A percentile compares a stretch with the other conserved stretches of the same genome.
Evolutionary conservation across 75 land plant species (phyloP).

Genomic region (Sequoia sempervirens): DNA sequence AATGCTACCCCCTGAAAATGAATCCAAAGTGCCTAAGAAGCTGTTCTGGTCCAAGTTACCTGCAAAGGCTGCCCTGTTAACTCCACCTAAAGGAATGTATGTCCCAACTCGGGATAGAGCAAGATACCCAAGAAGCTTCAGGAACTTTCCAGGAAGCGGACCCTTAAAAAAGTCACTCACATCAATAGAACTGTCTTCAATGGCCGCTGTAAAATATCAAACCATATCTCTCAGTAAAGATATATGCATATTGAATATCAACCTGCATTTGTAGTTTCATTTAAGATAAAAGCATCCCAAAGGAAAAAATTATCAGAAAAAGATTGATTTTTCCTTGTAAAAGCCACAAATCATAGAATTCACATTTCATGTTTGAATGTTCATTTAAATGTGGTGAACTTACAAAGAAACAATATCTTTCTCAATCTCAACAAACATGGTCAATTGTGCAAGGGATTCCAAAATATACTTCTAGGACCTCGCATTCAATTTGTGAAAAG

Average conservation of each 20-base stretch:
- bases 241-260: not conserved
- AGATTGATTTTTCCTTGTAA: not conserved
- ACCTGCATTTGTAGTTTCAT: not conserved
- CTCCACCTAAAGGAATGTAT: constrained; percentile 95
- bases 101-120: constrained; percentile 88
- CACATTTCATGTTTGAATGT: not conserved
- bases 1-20: constrained; percentile 99
- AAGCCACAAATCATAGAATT: not conserved
- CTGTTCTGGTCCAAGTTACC: constrained; percentile 93
- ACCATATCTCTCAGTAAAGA: not conserved
- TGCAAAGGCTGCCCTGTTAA: constrained; percentile 85
- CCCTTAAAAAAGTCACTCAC: constrained; percentile 98
- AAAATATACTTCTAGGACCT: not conserved
- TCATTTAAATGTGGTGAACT: not conserved
- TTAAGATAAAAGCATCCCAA: not conserved
- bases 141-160: constrained; percentile 90
- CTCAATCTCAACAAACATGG: not conserved
- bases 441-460: not conserved
- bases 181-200: constrained; percentile 96
- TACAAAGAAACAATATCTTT: not conserved
- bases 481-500: not conserved
- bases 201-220: constrained; percentile 67
- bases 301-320: not conserved
- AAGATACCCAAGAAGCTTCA: constrained; percentile 79
- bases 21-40: constrained; percentile 89